A percentile compares a stretch with the other conserved stretches of the same genome.
Evolutionary conservation across 352 stramenopile genomes (phyloP).

Genomic region (Globisporangium takayamanum): DNA sequence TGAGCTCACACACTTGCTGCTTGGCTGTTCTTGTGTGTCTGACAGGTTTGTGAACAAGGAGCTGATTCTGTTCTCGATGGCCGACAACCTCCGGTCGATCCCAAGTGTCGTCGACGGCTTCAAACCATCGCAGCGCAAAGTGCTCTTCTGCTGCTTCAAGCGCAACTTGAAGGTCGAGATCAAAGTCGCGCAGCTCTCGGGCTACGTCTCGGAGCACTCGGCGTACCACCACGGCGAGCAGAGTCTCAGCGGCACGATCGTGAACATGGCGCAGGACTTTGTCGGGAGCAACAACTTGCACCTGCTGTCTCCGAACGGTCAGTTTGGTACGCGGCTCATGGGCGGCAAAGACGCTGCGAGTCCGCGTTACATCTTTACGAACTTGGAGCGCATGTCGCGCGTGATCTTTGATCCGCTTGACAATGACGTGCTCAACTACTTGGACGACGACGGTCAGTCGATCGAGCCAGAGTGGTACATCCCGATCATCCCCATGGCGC

Average conservation of each 20-base stretch:
- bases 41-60: slow-evolving; percentile 97
- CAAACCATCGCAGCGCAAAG: slow-evolving; percentile 98
- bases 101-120: slow-evolving; percentile 95
- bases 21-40: slow-evolving; percentile 4
- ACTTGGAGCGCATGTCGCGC: slow-evolving; percentile 81
- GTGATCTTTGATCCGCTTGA: slow-evolving; percentile 86
- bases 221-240: slow-evolving; percentile 98
- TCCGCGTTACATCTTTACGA: slow-evolving; percentile 94
- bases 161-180: slow-evolving; percentile 93
- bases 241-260: slow-evolving; percentile 93
- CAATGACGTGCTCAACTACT: slow-evolving; percentile 87
- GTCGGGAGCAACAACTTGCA: slow-evolving; percentile 98
- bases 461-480: slow-evolving; percentile 93
- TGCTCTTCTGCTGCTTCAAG: slow-evolving; percentile 98
- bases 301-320: slow-evolving; percentile 92
- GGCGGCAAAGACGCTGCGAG: slow-evolving; percentile 95
- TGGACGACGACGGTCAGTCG: slow-evolving; percentile 89
- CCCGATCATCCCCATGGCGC: slow-evolving; percentile 95
- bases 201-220: slow-evolving; percentile 97
- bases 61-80: slow-evolving; percentile 97
- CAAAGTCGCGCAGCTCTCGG: slow-evolving; percentile 93
- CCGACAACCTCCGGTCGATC: slow-evolving; percentile 96
- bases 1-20: slow-evolving; percentile 1
- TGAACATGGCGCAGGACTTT: slow-evolving; percentile 98
- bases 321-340: slow-evolving; percentile 96